Base-by-base conservation (phyloP, 805 yeast species). In the Candida manassasensis region DNA sequence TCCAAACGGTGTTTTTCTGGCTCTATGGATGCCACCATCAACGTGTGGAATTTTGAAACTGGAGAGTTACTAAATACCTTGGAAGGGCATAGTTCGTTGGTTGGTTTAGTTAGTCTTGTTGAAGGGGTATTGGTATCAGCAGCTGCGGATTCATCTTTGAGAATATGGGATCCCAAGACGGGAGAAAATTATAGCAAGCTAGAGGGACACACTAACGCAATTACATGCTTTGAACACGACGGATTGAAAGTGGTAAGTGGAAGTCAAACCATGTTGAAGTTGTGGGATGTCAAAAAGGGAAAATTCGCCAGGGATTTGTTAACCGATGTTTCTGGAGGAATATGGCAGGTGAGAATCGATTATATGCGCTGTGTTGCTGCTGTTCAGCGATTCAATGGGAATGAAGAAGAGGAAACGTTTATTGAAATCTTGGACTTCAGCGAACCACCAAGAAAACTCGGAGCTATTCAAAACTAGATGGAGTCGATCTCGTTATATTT, bases 291-390 rank as follows among this genome's bases (percentile, higher is more conserved):
- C 25, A 71, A 76, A 41, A 78, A 82, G 3, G 97, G 97, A 0
- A 70, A 71, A 49, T 73, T 82, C 41, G 76, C 89, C 2, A 69
- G 86, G 37, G 88, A 87, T 45, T 59, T 93, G 36, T 63, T 89
- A 31, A 67, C 74, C 3, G 89, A 83, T 53, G 80, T 81, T 17
- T 71, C 85, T 11, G 94, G 93, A 7, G 82, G 85, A 25, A 87
- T 90, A 22, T 93, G 98, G 98, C 96, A 93, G 47, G 96, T 90
- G 2, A 75, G 83, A 49, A 86, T 88, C 50, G 94, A 87, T 52
- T 77, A 79, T 44, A 75, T 83, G 40, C 71, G 88, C 34, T 84
- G 97, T 53, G 85, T 90, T 25, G 90, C 95, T 14, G 97, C 98
- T 0, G 93, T 89, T 7, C 94, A 87, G 55, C 52, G 70, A 33